phyloP scores from a whole-genome alignment of 129 eudicot species.

The Escallonia rubra region DNA sequence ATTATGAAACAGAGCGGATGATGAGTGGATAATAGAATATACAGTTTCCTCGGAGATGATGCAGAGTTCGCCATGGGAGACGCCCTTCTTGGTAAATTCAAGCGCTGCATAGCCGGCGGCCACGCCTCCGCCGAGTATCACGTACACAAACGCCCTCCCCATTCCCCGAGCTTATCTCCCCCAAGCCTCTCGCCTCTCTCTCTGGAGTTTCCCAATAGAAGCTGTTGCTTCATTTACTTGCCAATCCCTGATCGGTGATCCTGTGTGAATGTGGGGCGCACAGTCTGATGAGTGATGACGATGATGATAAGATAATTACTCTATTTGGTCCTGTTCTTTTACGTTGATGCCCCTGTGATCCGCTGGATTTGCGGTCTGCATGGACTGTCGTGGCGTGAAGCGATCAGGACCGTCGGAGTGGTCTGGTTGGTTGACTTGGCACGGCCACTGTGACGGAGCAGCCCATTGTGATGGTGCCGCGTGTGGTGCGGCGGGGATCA shows the following conservation, averaged over 20 bases:
- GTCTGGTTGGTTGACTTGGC: not conserved
- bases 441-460: too few species aligned
- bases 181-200: conserved; percentile 21
- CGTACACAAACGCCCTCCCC: conserved; percentile 94
- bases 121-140: conserved; percentile 92
- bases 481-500: not conserved
- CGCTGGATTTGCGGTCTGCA: not conserved
- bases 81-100: conserved; percentile 79
- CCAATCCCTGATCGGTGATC: not conserved
- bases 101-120: conserved; percentile 98
- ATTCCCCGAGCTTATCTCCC: conserved; percentile 22
- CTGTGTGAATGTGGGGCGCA: not conserved
- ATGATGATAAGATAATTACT: not conserved
- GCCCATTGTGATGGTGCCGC: not conserved
- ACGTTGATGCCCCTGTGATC: not conserved
- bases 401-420: not conserved
- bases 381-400: not conserved
- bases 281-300: too few species aligned
- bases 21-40: not conserved
- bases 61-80: conserved; percentile 89
- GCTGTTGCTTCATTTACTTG: not conserved
- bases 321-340: not conserved
- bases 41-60: conserved; percentile 97
- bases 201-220: not conserved
- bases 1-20: too few species aligned